Conservation (phyloP, 106 monocot genomes). For the Acorus gramineus region DNA sequence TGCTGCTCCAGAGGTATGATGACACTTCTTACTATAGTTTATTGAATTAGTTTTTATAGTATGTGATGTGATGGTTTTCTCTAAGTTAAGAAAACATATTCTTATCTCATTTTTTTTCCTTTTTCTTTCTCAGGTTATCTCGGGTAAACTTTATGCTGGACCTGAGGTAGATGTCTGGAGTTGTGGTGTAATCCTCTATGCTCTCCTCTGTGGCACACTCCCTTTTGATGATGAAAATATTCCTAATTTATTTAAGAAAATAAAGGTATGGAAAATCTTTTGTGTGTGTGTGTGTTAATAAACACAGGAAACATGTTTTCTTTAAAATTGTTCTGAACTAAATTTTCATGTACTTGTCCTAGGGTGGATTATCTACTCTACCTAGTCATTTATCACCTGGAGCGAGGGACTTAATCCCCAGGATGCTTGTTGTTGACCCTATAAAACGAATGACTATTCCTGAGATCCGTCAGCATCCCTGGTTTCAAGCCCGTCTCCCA, state of each 20-base stretch:
- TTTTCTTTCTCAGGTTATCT: conserved; percentile 20
- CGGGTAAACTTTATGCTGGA: conserved; percentile 35
- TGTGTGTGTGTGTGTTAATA: too few relatives aligned
- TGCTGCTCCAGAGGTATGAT: conserved; percentile 24
- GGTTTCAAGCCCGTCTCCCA: conserved; percentile 48
- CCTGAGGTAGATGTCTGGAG: conserved; percentile 24
- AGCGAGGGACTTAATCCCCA: conserved; percentile 55
- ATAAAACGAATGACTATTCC: conserved; percentile 50
- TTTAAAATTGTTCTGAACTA: background rate
- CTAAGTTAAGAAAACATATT: background rate
- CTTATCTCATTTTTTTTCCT: background rate
- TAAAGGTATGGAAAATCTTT: conserved; percentile 25
- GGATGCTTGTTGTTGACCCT: conserved; percentile 56
- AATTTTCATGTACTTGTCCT: background rate
- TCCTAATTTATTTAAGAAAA: conserved; percentile 31
- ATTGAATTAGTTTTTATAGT: too few relatives aligned
- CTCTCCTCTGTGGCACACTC: conserved; percentile 46
- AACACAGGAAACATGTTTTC: background rate
- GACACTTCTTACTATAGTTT: background rate
- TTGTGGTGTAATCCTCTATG: conserved; percentile 24
- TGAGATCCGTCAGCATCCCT: conserved; percentile 49
- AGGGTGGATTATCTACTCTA: conserved; percentile 56
- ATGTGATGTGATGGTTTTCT: too few relatives aligned
- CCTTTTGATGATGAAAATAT: conserved; percentile 49
- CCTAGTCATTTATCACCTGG: conserved; percentile 51